Evolutionary conservation across 371 early-diverging fungal genomes (phyloP).

Genomic region (Paraphysoderma sedebokerense): DNA sequence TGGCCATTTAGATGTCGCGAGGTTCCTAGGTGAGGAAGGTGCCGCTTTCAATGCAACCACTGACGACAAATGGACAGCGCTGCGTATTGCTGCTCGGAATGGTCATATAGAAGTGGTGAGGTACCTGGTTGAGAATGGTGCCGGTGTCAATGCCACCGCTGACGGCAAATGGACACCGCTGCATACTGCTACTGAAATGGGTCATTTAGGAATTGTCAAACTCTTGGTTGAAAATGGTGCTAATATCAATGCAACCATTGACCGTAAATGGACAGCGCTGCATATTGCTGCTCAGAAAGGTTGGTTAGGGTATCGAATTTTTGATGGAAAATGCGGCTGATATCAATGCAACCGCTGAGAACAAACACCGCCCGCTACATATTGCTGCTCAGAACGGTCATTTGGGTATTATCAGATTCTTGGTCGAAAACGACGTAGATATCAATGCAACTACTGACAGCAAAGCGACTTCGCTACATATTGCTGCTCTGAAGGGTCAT

Average conservation of each 20-base stretch:
- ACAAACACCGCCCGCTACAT: slow-evolving; percentile 27
- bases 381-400: neutral
- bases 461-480: slow-evolving; percentile 61
- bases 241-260: too few species aligned
- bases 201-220: neutral
- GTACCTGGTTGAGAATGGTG: too few species aligned
- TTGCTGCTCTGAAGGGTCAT: slow-evolving; percentile 53
- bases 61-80: too few species aligned
- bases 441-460: slow-evolving; percentile 47
- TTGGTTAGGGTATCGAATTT: too few species aligned
- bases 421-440: slow-evolving; percentile 25
- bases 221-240: neutral
- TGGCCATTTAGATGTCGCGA: neutral
- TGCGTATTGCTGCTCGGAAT: too few species aligned
- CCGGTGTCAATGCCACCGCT: too few species aligned
- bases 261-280: neutral
- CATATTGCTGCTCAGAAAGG: too few species aligned
- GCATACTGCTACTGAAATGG: neutral
- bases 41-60: too few species aligned
- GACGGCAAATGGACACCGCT: neutral
- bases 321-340: too few species aligned
- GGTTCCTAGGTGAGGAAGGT: neutral
- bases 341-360: slow-evolving; percentile 47
- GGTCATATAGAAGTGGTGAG: too few species aligned
- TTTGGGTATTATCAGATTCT: neutral